Evolutionary conservation across 805 yeast species (phyloP).

Genomic region (Kodamaea hsintzibuensis): DNA sequence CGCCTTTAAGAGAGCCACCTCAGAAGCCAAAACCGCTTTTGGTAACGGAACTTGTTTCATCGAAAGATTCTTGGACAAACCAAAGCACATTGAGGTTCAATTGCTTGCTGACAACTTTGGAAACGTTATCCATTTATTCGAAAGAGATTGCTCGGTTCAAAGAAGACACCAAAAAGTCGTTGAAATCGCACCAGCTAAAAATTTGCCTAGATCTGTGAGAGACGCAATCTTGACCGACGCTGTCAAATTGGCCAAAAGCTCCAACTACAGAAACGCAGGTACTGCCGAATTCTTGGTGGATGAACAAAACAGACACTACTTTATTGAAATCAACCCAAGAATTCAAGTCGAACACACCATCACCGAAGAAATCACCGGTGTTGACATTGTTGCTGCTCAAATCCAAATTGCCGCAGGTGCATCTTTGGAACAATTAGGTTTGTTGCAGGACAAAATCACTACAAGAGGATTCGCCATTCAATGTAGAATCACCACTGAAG

Average conservation of each 20-base stretch:
- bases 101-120: conserved; percentile 91
- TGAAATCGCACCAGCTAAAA: conserved; percentile 97
- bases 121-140: conserved; percentile 91
- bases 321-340: conserved; percentile 97
- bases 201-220: conserved; percentile 77
- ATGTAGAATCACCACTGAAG: conserved; percentile 99
- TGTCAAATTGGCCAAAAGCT: conserved; percentile 83
- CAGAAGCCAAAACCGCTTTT: conserved; percentile 94
- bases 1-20: conserved; percentile 89
- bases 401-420: conserved; percentile 99
- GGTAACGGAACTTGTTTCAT: conserved; percentile 98
- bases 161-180: conserved; percentile 99
- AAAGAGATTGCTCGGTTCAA: conserved; percentile 99
- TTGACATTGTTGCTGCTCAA: conserved; percentile 97
- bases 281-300: conserved; percentile 98
- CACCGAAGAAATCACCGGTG: conserved; percentile 98
- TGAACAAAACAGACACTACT: conserved; percentile 89
- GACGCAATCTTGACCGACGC: conserved; percentile 95
- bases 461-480: conserved; percentile 98
- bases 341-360: conserved; percentile 98
- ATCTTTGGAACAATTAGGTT: conserved; percentile 83
- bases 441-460: conserved; percentile 91
- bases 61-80: conserved; percentile 91
- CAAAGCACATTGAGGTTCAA: conserved; percentile 98
- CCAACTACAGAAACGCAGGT: conserved; percentile 95